Evolutionary conservation across 306 rosid genomes (phyloP).

Genomic region (Sechiopsis laciniata): DNA sequence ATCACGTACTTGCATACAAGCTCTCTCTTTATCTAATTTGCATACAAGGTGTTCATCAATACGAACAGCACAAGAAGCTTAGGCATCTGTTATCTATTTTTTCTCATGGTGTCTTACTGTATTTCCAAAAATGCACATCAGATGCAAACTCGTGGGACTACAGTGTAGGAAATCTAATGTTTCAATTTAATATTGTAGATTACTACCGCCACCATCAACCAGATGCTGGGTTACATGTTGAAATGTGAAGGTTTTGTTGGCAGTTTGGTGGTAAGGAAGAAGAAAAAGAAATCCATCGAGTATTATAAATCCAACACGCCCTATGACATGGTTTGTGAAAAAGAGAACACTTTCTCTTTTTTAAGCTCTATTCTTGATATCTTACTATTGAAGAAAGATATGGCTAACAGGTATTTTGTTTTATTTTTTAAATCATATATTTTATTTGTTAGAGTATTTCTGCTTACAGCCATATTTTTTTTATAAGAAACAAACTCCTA

Average conservation of each 20-base stretch:
- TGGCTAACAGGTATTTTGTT: slow-evolving; percentile 46
- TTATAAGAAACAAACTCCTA: no score
- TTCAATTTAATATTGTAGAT: slow-evolving; percentile 46
- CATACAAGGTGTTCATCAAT: background rate
- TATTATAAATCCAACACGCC: slow-evolving; percentile 30
- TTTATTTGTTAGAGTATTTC: background rate
- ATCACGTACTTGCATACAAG: slow-evolving; percentile 8
- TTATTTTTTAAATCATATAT: background rate
- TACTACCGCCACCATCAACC: slow-evolving; percentile 40
- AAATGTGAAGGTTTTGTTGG: slow-evolving; percentile 24
- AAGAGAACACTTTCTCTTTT: slow-evolving; percentile 38
- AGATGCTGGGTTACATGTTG: slow-evolving; percentile 46
- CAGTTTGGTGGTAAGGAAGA: slow-evolving; percentile 39
- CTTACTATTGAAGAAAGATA: slow-evolving; percentile 70
- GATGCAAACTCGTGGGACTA: background rate
- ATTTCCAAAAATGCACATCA: background rate
- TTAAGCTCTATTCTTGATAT: slow-evolving; percentile 75
- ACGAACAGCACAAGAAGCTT: background rate
- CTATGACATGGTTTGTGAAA: slow-evolving; percentile 31
- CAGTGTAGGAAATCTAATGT: background rate
- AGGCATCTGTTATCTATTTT: background rate
- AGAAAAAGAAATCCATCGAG: slow-evolving; percentile 44
- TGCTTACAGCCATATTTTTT: background rate
- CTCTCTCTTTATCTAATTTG: no score
- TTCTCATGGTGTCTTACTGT: slow-evolving; percentile 12